Evolutionary conservation across 2,329 filamentous ascomycete genomes (phyloP), one percentile per base, ranked within the genome.

Genomic region (Hypoxylon sp.): DNA sequence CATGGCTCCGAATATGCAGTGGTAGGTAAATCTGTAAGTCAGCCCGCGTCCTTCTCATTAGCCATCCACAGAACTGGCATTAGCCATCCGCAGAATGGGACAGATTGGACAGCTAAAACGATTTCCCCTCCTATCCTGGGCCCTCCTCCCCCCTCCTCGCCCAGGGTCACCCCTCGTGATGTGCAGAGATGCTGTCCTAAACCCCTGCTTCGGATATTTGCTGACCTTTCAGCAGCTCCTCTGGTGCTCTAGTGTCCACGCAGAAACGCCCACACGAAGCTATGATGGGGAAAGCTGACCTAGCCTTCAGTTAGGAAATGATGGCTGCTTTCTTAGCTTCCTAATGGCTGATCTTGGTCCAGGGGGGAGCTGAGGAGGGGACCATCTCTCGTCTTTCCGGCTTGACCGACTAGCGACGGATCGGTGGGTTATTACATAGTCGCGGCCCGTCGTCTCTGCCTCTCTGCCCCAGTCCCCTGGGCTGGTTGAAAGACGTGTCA

Each of bases 171-270:
- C 27, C 41, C 56, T 52, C 42, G 37, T 60, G 52, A 56, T 59
- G 42, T 50, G 46, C 41, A 53, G 43, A 17, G 10, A 11, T 55
- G 29, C 18, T 43, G 46, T n/a, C 38, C 29, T 26, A 43, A 43
- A 8, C 31, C 31, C 47, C 42, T 29, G 18, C 38, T 45, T 47
- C 38, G 20, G 29, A 11, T 33, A 7, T 43, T 52, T 46, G 24
- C 29, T 59, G 59, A 55, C 50, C 59, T 48, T 53, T 56, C 40
- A 49, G 41, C 55, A 47, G 7, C 29, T 41, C 23, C 35, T 31
- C 26, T 38, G 52, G 40, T 59, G 56, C 50, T 18, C 33, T 40
- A 4, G 11, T n/a, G 13, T n/a, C n/a, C n/a, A n/a, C n/a, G n/a
- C n/a, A n/a, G n/a, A n/a, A n/a, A n/a, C n/a, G n/a, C n/a, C n/a